phyloP scores from a whole-genome alignment of 306 rosid species.

The Acacia acuminata region DNA sequence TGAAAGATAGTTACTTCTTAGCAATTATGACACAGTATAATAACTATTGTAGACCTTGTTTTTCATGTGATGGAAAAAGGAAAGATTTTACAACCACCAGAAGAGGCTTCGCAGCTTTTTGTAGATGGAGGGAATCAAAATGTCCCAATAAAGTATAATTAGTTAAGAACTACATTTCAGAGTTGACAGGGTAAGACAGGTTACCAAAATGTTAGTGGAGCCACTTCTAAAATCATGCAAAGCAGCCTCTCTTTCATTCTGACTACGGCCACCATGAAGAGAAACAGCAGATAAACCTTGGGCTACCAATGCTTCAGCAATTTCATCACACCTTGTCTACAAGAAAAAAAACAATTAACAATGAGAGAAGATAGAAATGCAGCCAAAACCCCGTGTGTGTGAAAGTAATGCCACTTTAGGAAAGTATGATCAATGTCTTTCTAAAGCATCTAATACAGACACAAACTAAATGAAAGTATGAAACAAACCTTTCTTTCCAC shows the following conservation, averaged over 20 bases:
- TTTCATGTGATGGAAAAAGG: neutral
- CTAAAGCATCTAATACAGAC: neutral
- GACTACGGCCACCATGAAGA: slow-evolving; percentile 92
- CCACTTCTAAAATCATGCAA: slow-evolving; percentile 72
- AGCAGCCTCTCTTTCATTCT: slow-evolving; percentile 84
- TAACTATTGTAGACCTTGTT: neutral
- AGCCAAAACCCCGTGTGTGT: neutral
- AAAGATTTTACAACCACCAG: neutral
- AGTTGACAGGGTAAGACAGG: neutral
- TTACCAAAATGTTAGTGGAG: slow-evolving; percentile 80
- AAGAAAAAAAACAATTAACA: slow-evolving; percentile 29
- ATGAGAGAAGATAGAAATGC: neutral
- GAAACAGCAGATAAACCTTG: slow-evolving; percentile 87
- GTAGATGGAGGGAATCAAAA: neutral
- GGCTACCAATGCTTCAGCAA: slow-evolving; percentile 81
- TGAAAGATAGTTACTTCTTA: neutral
- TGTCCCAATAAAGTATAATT: neutral
- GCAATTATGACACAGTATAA: neutral
- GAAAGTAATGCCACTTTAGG: neutral
- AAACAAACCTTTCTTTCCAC: slow-evolving; percentile 81
- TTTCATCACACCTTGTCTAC: slow-evolving; percentile 83
- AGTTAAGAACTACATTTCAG: neutral
- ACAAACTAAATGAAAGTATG: neutral
- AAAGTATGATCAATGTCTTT: neutral
- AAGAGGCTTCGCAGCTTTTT: neutral